Base-by-base conservation (phyloP, 2,329 filamentous ascomycete genomes). In the Paracamarosporium sp. region DNA sequence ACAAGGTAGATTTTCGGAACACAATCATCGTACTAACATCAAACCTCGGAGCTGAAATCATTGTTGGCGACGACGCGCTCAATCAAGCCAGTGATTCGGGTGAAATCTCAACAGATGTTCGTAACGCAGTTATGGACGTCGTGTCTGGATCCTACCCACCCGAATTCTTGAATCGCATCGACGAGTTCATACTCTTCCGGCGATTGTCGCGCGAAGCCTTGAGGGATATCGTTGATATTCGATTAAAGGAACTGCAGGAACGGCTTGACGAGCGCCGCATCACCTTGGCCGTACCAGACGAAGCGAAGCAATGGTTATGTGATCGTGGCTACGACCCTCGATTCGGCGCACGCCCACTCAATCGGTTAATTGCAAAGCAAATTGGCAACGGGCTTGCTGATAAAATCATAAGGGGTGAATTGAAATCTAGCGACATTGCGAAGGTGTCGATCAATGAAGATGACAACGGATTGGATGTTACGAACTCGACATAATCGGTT, bases 141-240 rank as follows among this genome's bases (percentile, higher is more conserved):
- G 93, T 98, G 1, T 83, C 89, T 17, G 77, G 83, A 8, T 79
- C 83, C 1, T 89, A 97, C 73, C 88, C 94, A 5, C 95, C 95
- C 3, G 95, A 98, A 75, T 99, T 98, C 82, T 85, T 98, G 63
- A 98, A 99, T 80, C 87, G 95, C 20, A 92, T 98, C 61, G 94
- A 98, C 77, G 94, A 96, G 60, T 97, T 98, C 80, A 97, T 98
- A 75, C 82, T 98, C 71, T 98, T 98, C 83, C 94, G 93, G 78
- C 87, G 94, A 8, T 85, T 98, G 2, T 91, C 92, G 0, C 85
- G 84, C 28, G 81, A 84, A 17, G 93, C 94, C 15, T 84, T 98
- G 55, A 85, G 92, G 28, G 93, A 96, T 71, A 98, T 98, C 63
- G 93, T 97, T 47, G 92, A 98, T 70, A 97, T 98, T 62, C 87